Base-by-base conservation (phyloP, 768 basidiomycete species). In the Agrocybe praecox region DNA sequence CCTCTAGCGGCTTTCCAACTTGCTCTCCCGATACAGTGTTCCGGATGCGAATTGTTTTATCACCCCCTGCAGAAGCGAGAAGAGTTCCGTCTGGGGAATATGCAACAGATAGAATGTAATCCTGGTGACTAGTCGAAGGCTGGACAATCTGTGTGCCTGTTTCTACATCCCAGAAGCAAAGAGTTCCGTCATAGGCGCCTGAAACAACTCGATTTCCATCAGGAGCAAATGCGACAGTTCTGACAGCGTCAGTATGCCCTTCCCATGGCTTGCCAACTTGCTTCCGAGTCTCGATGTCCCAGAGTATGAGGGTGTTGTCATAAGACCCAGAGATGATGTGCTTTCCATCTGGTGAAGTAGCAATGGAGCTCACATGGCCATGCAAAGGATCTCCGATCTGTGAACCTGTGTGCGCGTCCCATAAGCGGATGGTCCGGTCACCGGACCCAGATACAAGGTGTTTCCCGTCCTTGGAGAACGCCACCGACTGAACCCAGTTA, bases 11-110 rank as follows among this genome's bases (percentile, higher is more conserved):
- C 12, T 6, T n/a, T 6, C 36, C 36, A 40, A 40, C 12, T 12
- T 40, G 36, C n/a, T 40, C 14, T 6, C n/a, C 4, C 12, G n/a
- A 6, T 3, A 14, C 14, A 40, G 36, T 12, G 14, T 40, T 12
- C 36, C 36, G 14, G 36, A 40, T 40, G 36, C 36, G n/a, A 4
- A 40, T 12, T 6, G 36, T 40, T 40, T 14, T 14, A 40, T 14
- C 12, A 14, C 6, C 12, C 5, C 6, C 5, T 6, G 6, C 36
- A 3, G 36, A 40, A 14, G n/a, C 36, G 5, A 40, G 6, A 3
- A 15, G 12, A 15, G n/a, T 14, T 3, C 36, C 53, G 24, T 60
- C 54, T 14, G 6, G 32, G 2, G 59, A 60, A 47, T 57, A 61
- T 52, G 56, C 56, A 5, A 58, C 52, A 33, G 48, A 57, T 12